These are phyloP conservation scores for Tolypocladium cylindrosporum DNA, from an alignment of 2,329 filamentous ascomycete genomes.

Conservation along the genomic window DNA sequence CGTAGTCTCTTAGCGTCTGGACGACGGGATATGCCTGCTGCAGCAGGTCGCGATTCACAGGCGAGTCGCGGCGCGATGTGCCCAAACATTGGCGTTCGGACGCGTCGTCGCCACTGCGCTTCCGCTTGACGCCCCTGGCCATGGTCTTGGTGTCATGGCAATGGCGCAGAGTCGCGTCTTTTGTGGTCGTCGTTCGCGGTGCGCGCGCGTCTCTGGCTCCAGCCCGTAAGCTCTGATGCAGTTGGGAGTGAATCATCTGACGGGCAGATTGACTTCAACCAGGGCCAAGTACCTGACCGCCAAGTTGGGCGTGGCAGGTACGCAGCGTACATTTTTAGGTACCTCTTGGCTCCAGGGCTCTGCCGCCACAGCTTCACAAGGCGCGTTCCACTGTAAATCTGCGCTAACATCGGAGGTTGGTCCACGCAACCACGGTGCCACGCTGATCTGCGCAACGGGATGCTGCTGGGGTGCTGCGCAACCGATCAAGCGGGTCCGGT, in stretches of 20 bases:
- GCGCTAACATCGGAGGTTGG: background rate
- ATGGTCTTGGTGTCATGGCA: slow-evolving; percentile 9
- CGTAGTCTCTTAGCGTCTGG: slow-evolving; percentile 58
- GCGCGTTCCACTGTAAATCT: background rate
- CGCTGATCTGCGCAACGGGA: background rate
- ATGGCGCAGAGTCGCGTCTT: background rate
- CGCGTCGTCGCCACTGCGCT: slow-evolving; percentile 12
- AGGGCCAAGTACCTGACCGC: background rate
- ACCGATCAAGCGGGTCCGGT: background rate
- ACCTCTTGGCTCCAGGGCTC: background rate
- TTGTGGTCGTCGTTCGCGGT: background rate
- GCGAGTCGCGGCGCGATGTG: slow-evolving; percentile 3
- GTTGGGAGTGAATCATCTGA: background rate
- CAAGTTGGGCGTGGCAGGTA: background rate
- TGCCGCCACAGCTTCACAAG: background rate
- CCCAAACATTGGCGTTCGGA: slow-evolving; percentile 1
- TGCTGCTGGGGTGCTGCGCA: background rate
- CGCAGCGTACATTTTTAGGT: background rate
- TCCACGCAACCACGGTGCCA: background rate
- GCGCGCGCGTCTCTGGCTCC: background rate
- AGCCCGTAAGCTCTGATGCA: background rate
- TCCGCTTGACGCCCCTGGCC: slow-evolving; percentile 17
- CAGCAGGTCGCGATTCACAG: slow-evolving; percentile 51
- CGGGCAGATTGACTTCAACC: background rate
- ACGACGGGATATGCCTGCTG: slow-evolving; percentile 57